Evolutionary conservation across 768 basidiomycete genomes (phyloP).

Genomic region (Ramaria sp.): DNA sequence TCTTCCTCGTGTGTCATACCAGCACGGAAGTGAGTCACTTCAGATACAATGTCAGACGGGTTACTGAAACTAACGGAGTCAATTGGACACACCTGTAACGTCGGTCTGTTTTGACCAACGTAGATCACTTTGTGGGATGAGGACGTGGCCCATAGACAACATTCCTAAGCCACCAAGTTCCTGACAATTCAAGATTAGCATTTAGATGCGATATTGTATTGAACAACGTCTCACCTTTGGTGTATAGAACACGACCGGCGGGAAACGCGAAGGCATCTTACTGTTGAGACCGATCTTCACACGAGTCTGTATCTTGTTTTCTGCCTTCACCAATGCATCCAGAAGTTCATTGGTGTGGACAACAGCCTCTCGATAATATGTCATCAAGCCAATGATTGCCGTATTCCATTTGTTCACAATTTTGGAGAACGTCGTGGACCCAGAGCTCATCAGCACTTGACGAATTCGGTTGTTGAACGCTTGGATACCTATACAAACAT

Average conservation of each 20-base stretch:
- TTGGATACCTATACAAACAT: slow-evolving; percentile 54
- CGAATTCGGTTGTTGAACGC: slow-evolving; percentile 97
- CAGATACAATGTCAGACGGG: slow-evolving; percentile 3
- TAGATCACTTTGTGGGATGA: slow-evolving; percentile 96
- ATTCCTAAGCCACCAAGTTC: slow-evolving; percentile 97
- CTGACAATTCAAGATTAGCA: slow-evolving; percentile 20
- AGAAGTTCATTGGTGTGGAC: slow-evolving; percentile 95
- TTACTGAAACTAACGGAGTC: neutral
- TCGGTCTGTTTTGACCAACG: slow-evolving; percentile 99
- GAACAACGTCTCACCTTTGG: slow-evolving; percentile 50
- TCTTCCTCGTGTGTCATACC: slow-evolving; percentile 97
- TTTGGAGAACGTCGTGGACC: slow-evolving; percentile 97
- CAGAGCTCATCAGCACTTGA: slow-evolving; percentile 96
- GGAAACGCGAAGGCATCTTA: slow-evolving; percentile 99
- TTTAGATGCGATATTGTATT: neutral
- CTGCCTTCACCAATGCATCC: slow-evolving; percentile 93
- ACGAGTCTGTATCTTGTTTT: slow-evolving; percentile 99
- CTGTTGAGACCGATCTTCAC: slow-evolving; percentile 99
- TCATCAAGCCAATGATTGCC: slow-evolving; percentile 91
- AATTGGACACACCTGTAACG: slow-evolving; percentile 51
- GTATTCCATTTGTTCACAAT: slow-evolving; percentile 99
- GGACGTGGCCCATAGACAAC: slow-evolving; percentile 98
- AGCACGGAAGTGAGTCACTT: slow-evolving; percentile 96
- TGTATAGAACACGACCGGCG: slow-evolving; percentile 91
- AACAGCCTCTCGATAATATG: slow-evolving; percentile 95